Percentiles rank a stretch among this genome's conserved stretches.
Conservation (phyloP, 345 rosid genomes). For the Lumnitzera racemosa region DNA sequence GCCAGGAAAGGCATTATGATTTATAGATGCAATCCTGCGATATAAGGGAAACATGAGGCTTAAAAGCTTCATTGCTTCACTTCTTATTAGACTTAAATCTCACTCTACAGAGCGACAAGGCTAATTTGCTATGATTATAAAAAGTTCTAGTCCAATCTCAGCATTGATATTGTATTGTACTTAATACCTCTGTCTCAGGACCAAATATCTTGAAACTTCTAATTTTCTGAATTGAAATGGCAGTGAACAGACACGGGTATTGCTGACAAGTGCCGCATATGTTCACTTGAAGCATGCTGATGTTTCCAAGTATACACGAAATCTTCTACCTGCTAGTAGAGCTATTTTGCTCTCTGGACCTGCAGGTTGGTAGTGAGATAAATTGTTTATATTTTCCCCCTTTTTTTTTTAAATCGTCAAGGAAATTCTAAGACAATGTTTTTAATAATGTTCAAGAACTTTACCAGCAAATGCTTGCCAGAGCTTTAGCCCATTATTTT, state of each 20-base stretch:
- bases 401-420: background rate
- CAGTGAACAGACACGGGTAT: slow-evolving; percentile 83
- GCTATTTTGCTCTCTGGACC: slow-evolving; percentile 93
- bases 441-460: slow-evolving; percentile 42
- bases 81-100: no score
- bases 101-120: no score
- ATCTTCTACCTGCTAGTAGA: slow-evolving; percentile 79
- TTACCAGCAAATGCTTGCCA: slow-evolving; percentile 97
- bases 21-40: no score
- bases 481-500: slow-evolving; percentile 89
- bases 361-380: slow-evolving; percentile 44
- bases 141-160: no score
- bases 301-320: slow-evolving; percentile 69
- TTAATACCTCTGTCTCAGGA: background rate
- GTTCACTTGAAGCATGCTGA: slow-evolving; percentile 90
- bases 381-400: background rate
- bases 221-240: slow-evolving; percentile 12
- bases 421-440: background rate
- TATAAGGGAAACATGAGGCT: no score
- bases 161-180: background rate
- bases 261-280: slow-evolving; percentile 89
- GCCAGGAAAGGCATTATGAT: no score
- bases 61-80: no score
- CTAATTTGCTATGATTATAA: no score
- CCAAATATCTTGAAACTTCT: slow-evolving; percentile 1